phyloP scores from a whole-genome alignment of 257 asterid species.

The Nicotiana noctiflora region DNA sequence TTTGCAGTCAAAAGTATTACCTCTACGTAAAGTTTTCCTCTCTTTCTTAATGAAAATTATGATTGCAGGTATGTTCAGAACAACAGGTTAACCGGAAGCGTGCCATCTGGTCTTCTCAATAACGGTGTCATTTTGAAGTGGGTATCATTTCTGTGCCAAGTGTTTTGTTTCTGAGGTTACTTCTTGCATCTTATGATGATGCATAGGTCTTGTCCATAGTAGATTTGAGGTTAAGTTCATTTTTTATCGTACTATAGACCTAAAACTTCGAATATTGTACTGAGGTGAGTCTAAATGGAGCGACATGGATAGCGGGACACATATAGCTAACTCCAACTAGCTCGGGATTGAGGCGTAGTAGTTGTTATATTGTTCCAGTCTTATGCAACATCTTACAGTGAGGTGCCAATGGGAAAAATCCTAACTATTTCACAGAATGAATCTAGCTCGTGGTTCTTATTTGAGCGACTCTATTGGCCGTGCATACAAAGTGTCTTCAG shows the following conservation, averaged over 20 bases:
- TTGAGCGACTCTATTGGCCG: not conserved
- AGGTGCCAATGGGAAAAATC: too few relatives aligned
- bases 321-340: not conserved
- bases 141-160: constrained; percentile 27
- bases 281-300: not conserved
- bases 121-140: constrained; percentile 67
- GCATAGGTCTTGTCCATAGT: not conserved
- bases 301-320: not conserved
- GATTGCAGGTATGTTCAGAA: constrained; percentile 78
- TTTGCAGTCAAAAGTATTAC: not conserved
- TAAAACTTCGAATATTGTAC: not conserved
- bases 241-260: not conserved
- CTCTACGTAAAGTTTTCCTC: not conserved
- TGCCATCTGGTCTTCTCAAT: constrained; percentile 60
- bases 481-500: not conserved
- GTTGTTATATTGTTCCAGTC: not conserved
- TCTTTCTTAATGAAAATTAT: constrained; percentile 8
- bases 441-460: not conserved
- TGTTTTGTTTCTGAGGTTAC: not conserved
- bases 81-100: constrained; percentile 63
- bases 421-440: too few relatives aligned
- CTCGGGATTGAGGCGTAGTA: not conserved
- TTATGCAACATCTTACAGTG: too few relatives aligned
- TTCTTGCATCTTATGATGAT: not conserved
- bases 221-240: not conserved